Base-by-base conservation (phyloP, 2,329 filamentous ascomycete species). In the Pseudogymnoascus sp. region DNA sequence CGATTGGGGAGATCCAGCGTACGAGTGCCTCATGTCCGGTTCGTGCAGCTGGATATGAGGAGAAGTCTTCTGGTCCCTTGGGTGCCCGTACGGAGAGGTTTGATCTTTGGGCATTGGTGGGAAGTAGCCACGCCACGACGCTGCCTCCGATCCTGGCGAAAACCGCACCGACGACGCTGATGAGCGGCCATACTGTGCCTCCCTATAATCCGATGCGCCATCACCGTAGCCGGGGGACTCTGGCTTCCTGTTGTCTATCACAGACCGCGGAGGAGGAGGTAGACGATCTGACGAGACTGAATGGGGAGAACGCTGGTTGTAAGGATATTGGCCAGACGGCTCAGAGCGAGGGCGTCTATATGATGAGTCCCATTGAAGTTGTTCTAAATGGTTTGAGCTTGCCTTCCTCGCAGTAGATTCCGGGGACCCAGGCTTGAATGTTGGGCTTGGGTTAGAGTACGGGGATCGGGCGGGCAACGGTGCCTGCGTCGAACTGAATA, bases 141-240 rank as follows among this genome's bases (percentile, higher is more conserved):
- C 21, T 21, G 65, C 36, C 36, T 72, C 68, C 13, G 70, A 68
- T 9, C 63, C 66, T 42, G 70, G 68, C 15, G 70, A 71, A 71
- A 71, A 73, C 4, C 63, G 65, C 13, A 64, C 68, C 12, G 61
- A 38, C 10, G 71, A 64, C 33, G 63, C 36, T 33, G 65, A 59
- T 25, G 62, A 61, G 41, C 65, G 69, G 27, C 31, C 67, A 66
- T 21, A 66, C 58, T 29, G 33, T 42, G 5, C 70, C 63, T 17
- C 61, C 38, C 44, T 48, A 63, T 68, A 69, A 29, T 65, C 64
- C 3, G 66, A 58, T 33, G 31, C 33, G 7, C 15, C 48, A 15
- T 72, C 68, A 15, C 71, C 68, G 60, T 68, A 69, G 61, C 68
- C 65, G 38, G 71, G 70, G 15, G 71, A 72, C 65, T 70, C 69